Percentiles rank a stretch among this genome's conserved stretches.
Evolutionary conservation across 2,329 filamentous ascomycete species (phyloP).

Genomic region (Verticillium alfalfae): DNA sequence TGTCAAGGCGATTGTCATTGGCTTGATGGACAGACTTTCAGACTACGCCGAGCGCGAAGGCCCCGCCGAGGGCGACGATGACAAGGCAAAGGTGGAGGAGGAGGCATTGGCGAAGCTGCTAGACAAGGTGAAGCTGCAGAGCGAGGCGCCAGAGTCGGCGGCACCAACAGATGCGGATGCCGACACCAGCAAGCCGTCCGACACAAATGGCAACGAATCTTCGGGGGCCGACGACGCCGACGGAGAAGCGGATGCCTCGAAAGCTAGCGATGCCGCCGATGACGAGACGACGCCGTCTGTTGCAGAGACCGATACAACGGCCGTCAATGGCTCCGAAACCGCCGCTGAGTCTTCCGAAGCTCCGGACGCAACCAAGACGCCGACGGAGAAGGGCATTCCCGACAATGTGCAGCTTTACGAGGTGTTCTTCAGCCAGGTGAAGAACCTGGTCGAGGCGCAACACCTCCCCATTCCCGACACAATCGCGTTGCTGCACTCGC

Average conservation of each 20-base stretch:
- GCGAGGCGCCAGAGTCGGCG: constrained; percentile 5
- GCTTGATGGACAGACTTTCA: constrained; percentile 92
- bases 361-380: constrained; percentile 9
- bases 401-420: constrained; percentile 87
- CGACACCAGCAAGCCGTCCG: constrained; percentile 15
- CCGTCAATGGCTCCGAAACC: constrained; percentile 38
- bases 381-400: constrained; percentile 51
- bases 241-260: constrained; percentile 17
- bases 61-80: constrained; percentile 62
- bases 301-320: constrained; percentile 41
- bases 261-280: constrained; percentile 17
- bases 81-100: constrained; percentile 73
- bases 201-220: constrained; percentile 27
- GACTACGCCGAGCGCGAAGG: constrained; percentile 90
- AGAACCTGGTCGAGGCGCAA: constrained; percentile 86
- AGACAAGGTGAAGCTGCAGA: constrained; percentile 66
- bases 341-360: constrained; percentile 13
- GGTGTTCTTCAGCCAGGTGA: constrained; percentile 94
- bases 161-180: constrained; percentile 17
- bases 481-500: constrained; percentile 86
- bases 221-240: constrained; percentile 16
- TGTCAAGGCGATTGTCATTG: constrained; percentile 96
- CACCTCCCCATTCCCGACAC: constrained; percentile 91
- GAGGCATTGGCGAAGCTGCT: constrained; percentile 75
- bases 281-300: constrained; percentile 30